Evolutionary conservation across 1,284 basidiomycete genomes (phyloP).

Genomic region (Trichosporon asahii): DNA sequence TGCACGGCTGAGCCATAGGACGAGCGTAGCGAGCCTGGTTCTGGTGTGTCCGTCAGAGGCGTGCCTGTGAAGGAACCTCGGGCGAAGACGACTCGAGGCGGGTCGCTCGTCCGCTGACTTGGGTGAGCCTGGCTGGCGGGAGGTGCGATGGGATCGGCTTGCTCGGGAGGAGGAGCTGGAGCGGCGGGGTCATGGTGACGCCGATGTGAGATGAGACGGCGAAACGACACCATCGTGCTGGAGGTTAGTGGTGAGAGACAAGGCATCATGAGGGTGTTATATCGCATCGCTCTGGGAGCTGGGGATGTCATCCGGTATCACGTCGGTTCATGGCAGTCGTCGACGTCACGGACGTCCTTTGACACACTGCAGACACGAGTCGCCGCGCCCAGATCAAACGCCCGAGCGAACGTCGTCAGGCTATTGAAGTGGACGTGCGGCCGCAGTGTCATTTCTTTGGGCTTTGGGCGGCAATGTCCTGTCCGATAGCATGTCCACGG

Average conservation of each 20-base stretch:
- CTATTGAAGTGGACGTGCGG: not conserved
- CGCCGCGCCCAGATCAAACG: not conserved
- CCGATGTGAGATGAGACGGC: not conserved
- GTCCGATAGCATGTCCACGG: not conserved
- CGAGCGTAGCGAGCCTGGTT: not conserved
- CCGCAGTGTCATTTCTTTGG: not conserved
- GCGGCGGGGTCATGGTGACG: not conserved
- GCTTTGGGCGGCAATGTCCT: not conserved
- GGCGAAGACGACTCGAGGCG: not conserved
- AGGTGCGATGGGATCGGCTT: no score
- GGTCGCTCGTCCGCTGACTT: not conserved
- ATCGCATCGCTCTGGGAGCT: not conserved
- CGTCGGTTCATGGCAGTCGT: not conserved
- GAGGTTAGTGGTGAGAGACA: not conserved
- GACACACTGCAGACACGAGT: not conserved
- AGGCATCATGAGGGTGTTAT: not conserved
- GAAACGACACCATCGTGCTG: not conserved
- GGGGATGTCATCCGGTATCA: no score
- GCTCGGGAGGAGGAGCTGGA: not conserved
- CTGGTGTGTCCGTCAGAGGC: not conserved
- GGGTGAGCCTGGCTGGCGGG: no score
- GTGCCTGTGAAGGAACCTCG: not conserved
- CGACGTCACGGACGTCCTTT: not conserved
- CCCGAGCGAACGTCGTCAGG: no score
- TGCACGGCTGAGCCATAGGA: not conserved